Percentiles rank a stretch among this genome's conserved stretches.
Conservation (phyloP, 371 early-diverging fungal genomes). For the Mucor irregularis region DNA sequence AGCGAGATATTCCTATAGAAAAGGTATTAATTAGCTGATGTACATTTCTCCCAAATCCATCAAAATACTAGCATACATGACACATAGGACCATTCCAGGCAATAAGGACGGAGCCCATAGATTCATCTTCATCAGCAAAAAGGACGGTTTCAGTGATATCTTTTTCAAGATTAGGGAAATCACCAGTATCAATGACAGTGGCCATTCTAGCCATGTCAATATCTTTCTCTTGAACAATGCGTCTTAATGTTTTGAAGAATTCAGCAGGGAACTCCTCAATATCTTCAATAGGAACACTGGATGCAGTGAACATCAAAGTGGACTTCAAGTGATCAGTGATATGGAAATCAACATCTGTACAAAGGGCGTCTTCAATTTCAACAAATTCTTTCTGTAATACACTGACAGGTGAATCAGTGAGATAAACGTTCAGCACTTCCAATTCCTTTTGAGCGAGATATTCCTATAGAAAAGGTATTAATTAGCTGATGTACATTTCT, state of each 20-base stretch:
- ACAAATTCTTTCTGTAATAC: conserved; percentile 68
- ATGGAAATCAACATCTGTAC: conserved; percentile 64
- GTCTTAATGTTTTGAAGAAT: conserved; percentile 50
- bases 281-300: conserved; percentile 66
- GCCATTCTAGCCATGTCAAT: conserved; percentile 70
- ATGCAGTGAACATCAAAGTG: conserved; percentile 52
- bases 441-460: conserved; percentile 45
- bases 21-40: neutral
- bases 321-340: conserved; percentile 58
- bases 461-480: no score
- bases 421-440: conserved; percentile 51
- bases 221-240: conserved; percentile 51
- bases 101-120: conserved; percentile 62
- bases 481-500: no score
- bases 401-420: conserved; percentile 69
- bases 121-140: conserved; percentile 74
- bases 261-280: conserved; percentile 52
- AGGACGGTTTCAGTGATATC: conserved; percentile 53
- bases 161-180: conserved; percentile 51
- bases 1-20: conserved; percentile 36
- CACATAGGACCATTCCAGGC: conserved; percentile 63
- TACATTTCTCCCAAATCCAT: neutral
- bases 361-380: conserved; percentile 67
- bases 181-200: conserved; percentile 59
- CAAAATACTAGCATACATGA: neutral